These are phyloP conservation scores for Fusarium virguliforme DNA, from an alignment of 2,329 filamentous ascomycete genomes.

Conservation along the genomic window DNA sequence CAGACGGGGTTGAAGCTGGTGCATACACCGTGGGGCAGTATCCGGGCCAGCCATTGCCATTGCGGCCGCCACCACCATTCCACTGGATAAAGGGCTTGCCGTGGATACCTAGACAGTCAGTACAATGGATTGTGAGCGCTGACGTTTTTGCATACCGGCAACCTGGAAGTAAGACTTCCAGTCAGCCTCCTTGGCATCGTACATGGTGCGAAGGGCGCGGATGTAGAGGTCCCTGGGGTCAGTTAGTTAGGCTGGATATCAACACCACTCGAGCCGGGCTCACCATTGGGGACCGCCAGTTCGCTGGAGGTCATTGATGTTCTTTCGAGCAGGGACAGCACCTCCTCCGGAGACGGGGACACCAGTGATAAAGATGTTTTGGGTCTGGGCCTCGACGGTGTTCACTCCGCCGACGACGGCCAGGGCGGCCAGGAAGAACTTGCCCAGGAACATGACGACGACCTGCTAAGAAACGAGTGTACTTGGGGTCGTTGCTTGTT, in stretches of 20 bases:
- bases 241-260: too few relatives aligned
- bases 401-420: constrained; percentile 47
- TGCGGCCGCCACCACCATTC: constrained; percentile 58
- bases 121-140: not conserved
- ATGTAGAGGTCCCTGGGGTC: constrained; percentile 65
- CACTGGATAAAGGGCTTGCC: constrained; percentile 62
- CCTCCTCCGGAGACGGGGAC: constrained; percentile 58
- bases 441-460: constrained; percentile 44
- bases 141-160: constrained; percentile 56
- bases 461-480: constrained; percentile 40
- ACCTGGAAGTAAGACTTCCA: constrained; percentile 68
- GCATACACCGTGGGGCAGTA: constrained; percentile 65
- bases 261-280: constrained; percentile 14
- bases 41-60: constrained; percentile 55
- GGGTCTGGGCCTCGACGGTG: constrained; percentile 47
- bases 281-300: constrained; percentile 64
- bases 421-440: constrained; percentile 46
- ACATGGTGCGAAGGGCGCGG: constrained; percentile 62
- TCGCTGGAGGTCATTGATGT: constrained; percentile 64
- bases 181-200: constrained; percentile 60
- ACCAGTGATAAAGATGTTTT: constrained; percentile 57
- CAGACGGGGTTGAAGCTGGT: not conserved
- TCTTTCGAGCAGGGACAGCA: constrained; percentile 62
- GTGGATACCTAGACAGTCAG: constrained; percentile 57
- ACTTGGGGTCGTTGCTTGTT: constrained; percentile 37